Percentiles rank a stretch among this genome's conserved stretches.
Evolutionary conservation across 495 filamentous ascomycete genomes (phyloP).

Genomic region (Margaritispora aquatica): DNA sequence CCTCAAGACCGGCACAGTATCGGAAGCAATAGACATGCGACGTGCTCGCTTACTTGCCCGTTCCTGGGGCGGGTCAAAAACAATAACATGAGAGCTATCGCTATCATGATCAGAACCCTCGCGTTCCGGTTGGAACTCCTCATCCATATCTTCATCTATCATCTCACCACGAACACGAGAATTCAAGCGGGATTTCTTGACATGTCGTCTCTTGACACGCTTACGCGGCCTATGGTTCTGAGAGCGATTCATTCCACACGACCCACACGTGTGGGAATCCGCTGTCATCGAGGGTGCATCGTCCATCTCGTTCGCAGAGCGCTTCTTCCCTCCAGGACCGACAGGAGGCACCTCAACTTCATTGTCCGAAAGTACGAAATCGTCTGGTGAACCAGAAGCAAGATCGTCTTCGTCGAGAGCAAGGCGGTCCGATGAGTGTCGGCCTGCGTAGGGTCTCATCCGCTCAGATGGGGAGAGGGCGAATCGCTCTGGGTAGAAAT

Average conservation of each 20-base stretch:
- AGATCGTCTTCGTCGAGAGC: not conserved
- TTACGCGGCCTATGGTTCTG: not conserved
- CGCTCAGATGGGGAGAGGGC: not conserved
- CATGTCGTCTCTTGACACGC: not conserved
- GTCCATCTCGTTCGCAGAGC: not conserved
- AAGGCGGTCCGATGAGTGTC: not conserved
- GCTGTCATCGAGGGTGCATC: no score
- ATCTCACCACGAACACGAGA: no score
- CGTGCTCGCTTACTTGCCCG: not conserved
- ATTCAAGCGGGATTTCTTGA: not conserved
- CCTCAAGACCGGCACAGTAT: no score
- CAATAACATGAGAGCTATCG: not conserved
- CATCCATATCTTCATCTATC: no score
- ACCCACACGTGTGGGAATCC: no score
- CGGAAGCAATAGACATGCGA: not conserved
- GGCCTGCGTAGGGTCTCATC: not conserved
- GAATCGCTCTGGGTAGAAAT: constrained; percentile 2
- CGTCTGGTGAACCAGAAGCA: not conserved
- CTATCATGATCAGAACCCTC: not conserved
- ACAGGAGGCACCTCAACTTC: not conserved
- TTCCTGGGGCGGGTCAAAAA: not conserved
- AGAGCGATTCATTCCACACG: no score
- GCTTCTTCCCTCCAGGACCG: not conserved
- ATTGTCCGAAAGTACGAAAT: not conserved
- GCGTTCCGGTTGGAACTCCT: not conserved